Base-by-base conservation (phyloP, 371 early-diverging fungal genomes). In the Mucor irregularis region DNA sequence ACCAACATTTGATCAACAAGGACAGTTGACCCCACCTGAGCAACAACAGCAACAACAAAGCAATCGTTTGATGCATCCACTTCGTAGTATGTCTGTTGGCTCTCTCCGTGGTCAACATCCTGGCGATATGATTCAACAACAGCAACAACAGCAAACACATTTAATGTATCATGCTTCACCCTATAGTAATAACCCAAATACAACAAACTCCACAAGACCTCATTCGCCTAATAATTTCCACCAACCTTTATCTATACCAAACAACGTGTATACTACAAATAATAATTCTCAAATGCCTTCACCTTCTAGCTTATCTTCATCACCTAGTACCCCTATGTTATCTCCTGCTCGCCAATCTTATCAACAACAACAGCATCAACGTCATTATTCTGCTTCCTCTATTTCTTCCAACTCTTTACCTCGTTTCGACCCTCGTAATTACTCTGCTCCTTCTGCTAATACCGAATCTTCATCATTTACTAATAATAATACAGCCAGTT, bases 31-130 rank as follows among this genome's bases (percentile, higher is more conserved):
- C 10, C 62, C 69, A 4, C 62, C 71, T n/a, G 56, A 60, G 25
- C 72, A 40, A 40, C 40, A 17, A 40, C 40, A 40, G 21, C 40
- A 40, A 40, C 40, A 40, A 22, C 40, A 40, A 21, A 26, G 17
- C 13, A 38, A 29, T 29, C 44, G 64, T 17, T 55, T 63, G 24
- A 38, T 59, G 48, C 71, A 72, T 49, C 61, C 69, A 22, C 43
- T 65, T 35, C 76, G 71, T 31, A 69, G 72, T 56, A 71, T 69
- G 69, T 75, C 76, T 13, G 51, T 66, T 4, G 70, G 70, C 2
- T 69, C 69, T 13, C 50, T 64, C 38, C 68, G 64, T 31, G 43
- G 60, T 33, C 33, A 34, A 37, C 53, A 64, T 14, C 59, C 16
- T 10, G 50, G 45, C 13, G 19, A 31, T 22, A 64, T 56, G 44